A percentile compares a stretch with the other conserved stretches of the same genome.
Evolutionary conservation across 805 yeast genomes (phyloP).

Genomic region (Teunomyces tritomae): DNA sequence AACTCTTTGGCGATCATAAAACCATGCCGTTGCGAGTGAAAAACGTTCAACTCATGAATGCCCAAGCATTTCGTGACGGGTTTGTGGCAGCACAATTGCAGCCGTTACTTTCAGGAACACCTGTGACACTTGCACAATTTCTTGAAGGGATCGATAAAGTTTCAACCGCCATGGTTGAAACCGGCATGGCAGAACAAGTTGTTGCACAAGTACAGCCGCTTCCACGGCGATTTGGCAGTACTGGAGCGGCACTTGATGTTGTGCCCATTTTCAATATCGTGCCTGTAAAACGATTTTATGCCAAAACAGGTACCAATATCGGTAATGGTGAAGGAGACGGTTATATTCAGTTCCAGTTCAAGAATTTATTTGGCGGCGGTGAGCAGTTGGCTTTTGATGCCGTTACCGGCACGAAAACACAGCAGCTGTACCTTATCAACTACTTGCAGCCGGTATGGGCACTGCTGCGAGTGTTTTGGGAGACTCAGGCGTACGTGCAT

Average conservation of each 20-base stretch:
- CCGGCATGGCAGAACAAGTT: slow-evolving; percentile 44
- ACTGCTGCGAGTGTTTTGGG: slow-evolving; percentile 38
- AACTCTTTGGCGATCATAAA: slow-evolving; percentile 30
- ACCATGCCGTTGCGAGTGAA: slow-evolving; percentile 43
- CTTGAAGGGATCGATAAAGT: slow-evolving; percentile 42
- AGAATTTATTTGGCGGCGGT: slow-evolving; percentile 57
- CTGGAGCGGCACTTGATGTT: slow-evolving; percentile 19
- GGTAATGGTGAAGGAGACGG: slow-evolving; percentile 98
- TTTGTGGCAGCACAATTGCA: slow-evolving; percentile 47
- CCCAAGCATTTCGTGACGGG: slow-evolving; percentile 43
- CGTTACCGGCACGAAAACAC: slow-evolving; percentile 46
- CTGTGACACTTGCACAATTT: slow-evolving; percentile 39
- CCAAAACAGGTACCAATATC: slow-evolving; percentile 91
- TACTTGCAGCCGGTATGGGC: slow-evolving; percentile 46
- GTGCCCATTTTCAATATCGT: slow-evolving; percentile 36
- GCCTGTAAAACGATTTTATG: slow-evolving; percentile 70
- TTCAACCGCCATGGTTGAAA: slow-evolving; percentile 41
- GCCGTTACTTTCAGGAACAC: slow-evolving; percentile 37
- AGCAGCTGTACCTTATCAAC: slow-evolving; percentile 47
- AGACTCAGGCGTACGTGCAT: slow-evolving; percentile 40
- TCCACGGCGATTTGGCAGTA: slow-evolving; percentile 17
- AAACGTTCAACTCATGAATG: slow-evolving; percentile 48
- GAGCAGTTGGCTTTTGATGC: slow-evolving; percentile 53
- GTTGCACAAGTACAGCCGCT: slow-evolving; percentile 29
- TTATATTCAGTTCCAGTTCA: slow-evolving; percentile 67